phyloP scores from a whole-genome alignment of 192 early-diverging fungal genomes.

The Entomortierella chlamydospora region DNA sequence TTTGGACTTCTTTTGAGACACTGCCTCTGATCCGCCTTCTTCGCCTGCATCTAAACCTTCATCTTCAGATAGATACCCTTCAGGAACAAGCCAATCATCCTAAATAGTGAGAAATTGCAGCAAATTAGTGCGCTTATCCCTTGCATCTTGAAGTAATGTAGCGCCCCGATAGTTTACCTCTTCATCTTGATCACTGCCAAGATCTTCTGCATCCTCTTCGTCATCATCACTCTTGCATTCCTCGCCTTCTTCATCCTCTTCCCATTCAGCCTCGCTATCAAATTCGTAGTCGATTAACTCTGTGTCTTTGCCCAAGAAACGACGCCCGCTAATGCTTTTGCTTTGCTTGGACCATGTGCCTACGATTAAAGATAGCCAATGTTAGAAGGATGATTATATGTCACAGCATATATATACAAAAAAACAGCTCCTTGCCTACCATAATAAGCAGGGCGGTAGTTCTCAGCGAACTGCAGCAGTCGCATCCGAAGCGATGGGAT shows the following conservation, averaged over 20 bases:
- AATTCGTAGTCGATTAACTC: constrained; percentile 81
- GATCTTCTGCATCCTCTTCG: constrained; percentile 74
- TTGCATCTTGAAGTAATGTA: too few relatives aligned
- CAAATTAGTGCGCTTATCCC: background rate
- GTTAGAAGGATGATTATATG: background rate
- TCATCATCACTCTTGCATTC: constrained; percentile 84
- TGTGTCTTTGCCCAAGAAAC: constrained; percentile 74
- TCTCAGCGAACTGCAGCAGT: constrained; percentile 75
- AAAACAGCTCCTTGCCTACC: constrained; percentile 60
- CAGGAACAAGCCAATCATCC: constrained; percentile 87
- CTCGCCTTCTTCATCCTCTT: constrained; percentile 90
- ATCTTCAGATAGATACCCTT: constrained; percentile 88
- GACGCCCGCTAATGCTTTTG: constrained; percentile 62
- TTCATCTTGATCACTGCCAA: constrained; percentile 67
- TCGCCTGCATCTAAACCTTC: constrained; percentile 63
- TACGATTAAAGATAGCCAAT: constrained; percentile 30
- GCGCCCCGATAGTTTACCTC: constrained; percentile 35
- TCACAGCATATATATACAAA: too few relatives aligned
- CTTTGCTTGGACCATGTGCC: constrained; percentile 82
- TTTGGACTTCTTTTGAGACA: constrained; percentile 21
- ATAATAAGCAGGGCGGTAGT: constrained; percentile 82
- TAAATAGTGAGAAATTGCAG: constrained; percentile 25
- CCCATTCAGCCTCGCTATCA: constrained; percentile 94
- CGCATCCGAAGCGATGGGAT: constrained; percentile 62
- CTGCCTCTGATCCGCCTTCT: constrained; percentile 26